Conservation (phyloP, 768 basidiomycete genomes). For the Tricholoma furcatifolium region DNA sequence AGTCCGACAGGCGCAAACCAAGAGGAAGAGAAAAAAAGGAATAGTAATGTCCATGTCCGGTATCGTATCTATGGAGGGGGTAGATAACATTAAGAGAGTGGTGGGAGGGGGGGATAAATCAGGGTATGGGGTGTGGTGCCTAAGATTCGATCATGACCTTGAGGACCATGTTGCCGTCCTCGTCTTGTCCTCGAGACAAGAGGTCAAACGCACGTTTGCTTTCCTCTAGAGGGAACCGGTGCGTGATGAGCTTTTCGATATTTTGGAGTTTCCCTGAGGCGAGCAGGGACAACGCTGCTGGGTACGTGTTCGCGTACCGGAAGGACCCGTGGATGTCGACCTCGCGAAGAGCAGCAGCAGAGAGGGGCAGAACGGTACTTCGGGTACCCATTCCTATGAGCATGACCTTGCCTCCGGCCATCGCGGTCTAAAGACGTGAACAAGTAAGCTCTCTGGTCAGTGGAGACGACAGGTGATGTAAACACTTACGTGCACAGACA, state of each 20-base stretch:
- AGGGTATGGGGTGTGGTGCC: constrained; percentile 10
- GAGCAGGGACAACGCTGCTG: constrained; percentile 78
- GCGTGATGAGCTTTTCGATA: constrained; percentile 76
- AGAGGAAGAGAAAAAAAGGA: background rate
- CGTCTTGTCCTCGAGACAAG: constrained; percentile 74
- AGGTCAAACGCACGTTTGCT: constrained; percentile 80
- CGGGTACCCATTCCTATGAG: constrained; percentile 95
- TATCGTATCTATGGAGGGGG: constrained; percentile 6
- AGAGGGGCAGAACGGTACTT: constrained; percentile 79
- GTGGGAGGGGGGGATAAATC: background rate
- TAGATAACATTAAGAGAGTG: background rate
- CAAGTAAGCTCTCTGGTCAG: constrained; percentile 12
- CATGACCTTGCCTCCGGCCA: constrained; percentile 85
- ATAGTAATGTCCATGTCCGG: constrained; percentile 2
- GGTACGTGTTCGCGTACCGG: constrained; percentile 89
- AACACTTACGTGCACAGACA: constrained; percentile 79
- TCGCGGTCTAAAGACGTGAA: constrained; percentile 59
- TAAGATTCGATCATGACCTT: constrained; percentile 79
- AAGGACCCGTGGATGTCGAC: constrained; percentile 93
- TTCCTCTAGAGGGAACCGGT: constrained; percentile 65
- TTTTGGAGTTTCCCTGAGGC: constrained; percentile 62
- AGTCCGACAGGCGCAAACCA: constrained; percentile 1
- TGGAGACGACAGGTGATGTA: background rate
- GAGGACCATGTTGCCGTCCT: constrained; percentile 77
- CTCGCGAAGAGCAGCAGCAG: constrained; percentile 80